Evolutionary conservation across 2,329 filamentous ascomycete species (phyloP).

Genomic region (Fusarium nematophilum): DNA sequence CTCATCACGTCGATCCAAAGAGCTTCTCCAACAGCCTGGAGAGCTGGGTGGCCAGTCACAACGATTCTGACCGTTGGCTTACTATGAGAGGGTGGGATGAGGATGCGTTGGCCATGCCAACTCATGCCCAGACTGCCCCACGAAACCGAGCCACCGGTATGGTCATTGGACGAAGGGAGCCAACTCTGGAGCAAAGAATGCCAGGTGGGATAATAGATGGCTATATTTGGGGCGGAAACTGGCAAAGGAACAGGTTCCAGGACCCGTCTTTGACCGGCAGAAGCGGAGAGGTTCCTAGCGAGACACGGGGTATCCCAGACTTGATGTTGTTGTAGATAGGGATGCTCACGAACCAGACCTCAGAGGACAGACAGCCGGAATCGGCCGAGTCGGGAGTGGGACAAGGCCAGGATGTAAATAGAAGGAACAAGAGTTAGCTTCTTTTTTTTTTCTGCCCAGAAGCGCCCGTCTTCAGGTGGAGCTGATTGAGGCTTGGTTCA

Average conservation of each 20-base stretch:
- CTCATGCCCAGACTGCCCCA: conserved; percentile 32
- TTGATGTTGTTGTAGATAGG: conserved; percentile 4
- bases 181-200: not conserved
- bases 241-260: conserved; percentile 11
- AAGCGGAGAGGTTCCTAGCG: conserved; percentile 20
- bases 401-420: not conserved
- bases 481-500: not conserved
- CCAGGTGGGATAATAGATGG: not conserved
- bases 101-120: conserved; percentile 46
- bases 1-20: conserved; percentile 39
- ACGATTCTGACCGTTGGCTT: conserved; percentile 20
- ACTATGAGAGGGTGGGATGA: conserved; percentile 31
- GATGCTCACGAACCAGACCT: conserved; percentile 13
- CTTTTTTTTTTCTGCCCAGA: not conserved
- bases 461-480: conserved; percentile 19
- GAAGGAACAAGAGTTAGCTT: not conserved
- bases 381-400: conserved; percentile 13
- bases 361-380: conserved; percentile 9
- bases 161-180: conserved; percentile 28
- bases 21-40: conserved; percentile 8
- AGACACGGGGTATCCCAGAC: conserved; percentile 26
- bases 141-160: conserved; percentile 24
- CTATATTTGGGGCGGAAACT: conserved; percentile 26
- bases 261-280: not conserved
- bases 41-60: conserved; percentile 25